A percentile compares a stretch with the other conserved stretches of the same genome.
phyloP scores from a whole-genome alignment of 1,284 basidiomycete species.

The Taiwanofungus camphoratus region DNA sequence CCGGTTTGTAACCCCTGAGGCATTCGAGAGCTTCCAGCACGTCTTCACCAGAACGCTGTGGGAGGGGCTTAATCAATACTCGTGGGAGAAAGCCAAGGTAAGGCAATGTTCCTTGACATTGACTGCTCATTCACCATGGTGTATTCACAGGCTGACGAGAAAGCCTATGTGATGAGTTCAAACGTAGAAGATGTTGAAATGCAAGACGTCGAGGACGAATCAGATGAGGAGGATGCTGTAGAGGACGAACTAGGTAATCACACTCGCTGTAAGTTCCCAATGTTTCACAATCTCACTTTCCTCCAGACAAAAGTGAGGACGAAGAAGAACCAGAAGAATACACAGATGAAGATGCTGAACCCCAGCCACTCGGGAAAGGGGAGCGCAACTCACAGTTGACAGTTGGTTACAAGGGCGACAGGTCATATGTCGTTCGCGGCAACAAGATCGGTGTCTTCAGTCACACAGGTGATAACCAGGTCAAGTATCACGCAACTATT shows the following conservation, averaged over 20 bases:
- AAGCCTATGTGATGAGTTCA: constrained; percentile 66
- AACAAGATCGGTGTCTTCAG: constrained; percentile 98
- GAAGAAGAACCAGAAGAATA: constrained; percentile 47
- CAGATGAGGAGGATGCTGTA: constrained; percentile 73
- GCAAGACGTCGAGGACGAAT: constrained; percentile 69
- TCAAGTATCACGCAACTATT: constrained; percentile 89
- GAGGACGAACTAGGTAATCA: constrained; percentile 46
- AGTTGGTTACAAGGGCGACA: constrained; percentile 94
- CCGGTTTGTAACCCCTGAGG: constrained; percentile 56
- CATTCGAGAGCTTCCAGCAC: constrained; percentile 61
- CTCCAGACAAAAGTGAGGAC: constrained; percentile 26
- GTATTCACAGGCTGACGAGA: constrained; percentile 59
- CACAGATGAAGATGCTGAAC: constrained; percentile 49
- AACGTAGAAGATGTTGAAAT: constrained; percentile 83
- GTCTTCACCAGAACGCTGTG: constrained; percentile 73
- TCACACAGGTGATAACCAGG: constrained; percentile 70
- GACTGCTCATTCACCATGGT: constrained; percentile 17
- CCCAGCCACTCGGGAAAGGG: constrained; percentile 39
- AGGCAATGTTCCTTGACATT: constrained; percentile 10
- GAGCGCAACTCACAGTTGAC: constrained; percentile 87
- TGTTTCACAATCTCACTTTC: neutral
- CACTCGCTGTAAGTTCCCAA: too few species aligned
- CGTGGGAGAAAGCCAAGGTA: constrained; percentile 83
- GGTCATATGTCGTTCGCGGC: constrained; percentile 94
- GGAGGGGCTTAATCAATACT: constrained; percentile 74